phyloP scores from a whole-genome alignment of 441 rosid species.

The Gossypium davidsonii region DNA sequence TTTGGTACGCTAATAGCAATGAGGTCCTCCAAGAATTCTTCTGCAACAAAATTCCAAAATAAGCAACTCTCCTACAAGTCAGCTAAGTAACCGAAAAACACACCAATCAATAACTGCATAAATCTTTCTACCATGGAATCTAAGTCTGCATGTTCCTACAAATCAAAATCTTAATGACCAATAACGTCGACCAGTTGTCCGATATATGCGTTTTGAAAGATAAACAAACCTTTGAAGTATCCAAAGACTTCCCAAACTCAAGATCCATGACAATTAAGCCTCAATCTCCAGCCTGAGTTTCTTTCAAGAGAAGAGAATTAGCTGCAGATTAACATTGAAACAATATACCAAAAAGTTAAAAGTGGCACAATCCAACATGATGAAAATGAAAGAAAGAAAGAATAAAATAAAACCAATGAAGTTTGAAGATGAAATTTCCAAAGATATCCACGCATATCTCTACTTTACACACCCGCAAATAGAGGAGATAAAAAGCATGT shows the following conservation, averaged over 20 bases:
- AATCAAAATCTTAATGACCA: background rate
- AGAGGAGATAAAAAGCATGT: conserved; percentile 29
- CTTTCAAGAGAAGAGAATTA: conserved; percentile 14
- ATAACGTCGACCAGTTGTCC: background rate
- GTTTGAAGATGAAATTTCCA: conserved; percentile 17
- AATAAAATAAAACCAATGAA: background rate
- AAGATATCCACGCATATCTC: conserved; percentile 20
- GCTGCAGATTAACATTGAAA: conserved; percentile 30
- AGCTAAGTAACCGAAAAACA: conserved; percentile 1
- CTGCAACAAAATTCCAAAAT: conserved; percentile 37
- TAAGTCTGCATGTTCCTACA: background rate
- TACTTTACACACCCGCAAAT: conserved; percentile 21
- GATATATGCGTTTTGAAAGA: conserved; percentile 3
- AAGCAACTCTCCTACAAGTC: conserved; percentile 11
- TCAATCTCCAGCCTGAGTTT: conserved; percentile 19
- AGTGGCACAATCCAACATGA: conserved; percentile 14
- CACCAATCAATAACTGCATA: background rate
- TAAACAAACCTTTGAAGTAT: conserved; percentile 59
- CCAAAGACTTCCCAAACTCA: conserved; percentile 51
- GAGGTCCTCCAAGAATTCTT: conserved; percentile 76
- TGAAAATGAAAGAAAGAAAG: conserved; percentile 16
- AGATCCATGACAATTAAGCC: conserved; percentile 51
- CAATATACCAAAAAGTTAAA: background rate
- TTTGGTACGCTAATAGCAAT: conserved; percentile 79
- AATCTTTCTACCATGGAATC: conserved; percentile 11